Base-by-base conservation (phyloP, 805 yeast species). In the Millerago galiae region DNA sequence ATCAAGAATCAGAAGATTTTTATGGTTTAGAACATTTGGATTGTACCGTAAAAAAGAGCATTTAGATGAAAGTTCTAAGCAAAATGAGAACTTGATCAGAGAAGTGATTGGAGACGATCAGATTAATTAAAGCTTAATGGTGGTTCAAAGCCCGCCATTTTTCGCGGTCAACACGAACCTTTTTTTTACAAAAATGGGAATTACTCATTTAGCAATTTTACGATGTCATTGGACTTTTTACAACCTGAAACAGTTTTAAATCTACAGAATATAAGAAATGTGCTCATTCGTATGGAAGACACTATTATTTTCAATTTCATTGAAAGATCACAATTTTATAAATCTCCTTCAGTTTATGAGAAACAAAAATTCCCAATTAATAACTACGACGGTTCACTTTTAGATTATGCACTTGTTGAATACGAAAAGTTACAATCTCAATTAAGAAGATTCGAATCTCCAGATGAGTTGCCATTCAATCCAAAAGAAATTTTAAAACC, bases 271-370 rank as follows among this genome's bases (percentile, higher is more conserved):
- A 93, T 93, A 55, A 79, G 99, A 48, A 80, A 76, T 46, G 83
- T 87, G 14, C 70, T 93, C 37, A 81, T 90, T 32, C 77, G 96
- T 42, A 88, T 93, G 96, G 99, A 93, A 59, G 98, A 93, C 63
- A 85, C 97, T 7, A 89, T 93, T 53, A 83, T 93, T 47, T 93
- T 90, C 70, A 85, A 83, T 44, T 75, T 93, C 52, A 90, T 93
- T 46, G 99, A 93, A 62, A 74, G 99, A 50, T 86, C 96, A 3
- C 96, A 91, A 65, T 91, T 87, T 58, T 80, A 70, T 52, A 74
- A 75, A 26, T 80, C 88, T 41, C 83, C 85, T 2, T 73, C 85
- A 14, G 88, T 89, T 8, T 93, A 93, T 65, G 71, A 74, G 52
- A 52, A 58, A 10, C 71, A 77, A 50, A 74, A 74, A 47, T 77